Base-by-base conservation (phyloP, 2,329 filamentous ascomycete species). In the Mariannaea sp. region DNA sequence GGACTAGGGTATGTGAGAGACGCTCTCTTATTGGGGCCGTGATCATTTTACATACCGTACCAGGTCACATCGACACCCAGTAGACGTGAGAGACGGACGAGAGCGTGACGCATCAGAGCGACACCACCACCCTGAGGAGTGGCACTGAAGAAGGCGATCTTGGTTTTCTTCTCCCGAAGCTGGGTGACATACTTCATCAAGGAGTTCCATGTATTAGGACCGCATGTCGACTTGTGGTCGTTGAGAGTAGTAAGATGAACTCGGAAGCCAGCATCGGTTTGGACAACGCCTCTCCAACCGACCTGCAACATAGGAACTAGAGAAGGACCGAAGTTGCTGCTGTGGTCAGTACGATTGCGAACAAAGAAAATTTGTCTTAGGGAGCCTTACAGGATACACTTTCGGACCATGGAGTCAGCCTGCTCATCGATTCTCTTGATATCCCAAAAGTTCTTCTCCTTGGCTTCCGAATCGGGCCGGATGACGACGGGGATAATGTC, bases 71-170 rank as follows among this genome's bases (percentile, higher is more conserved):
- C 80, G 1, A 91, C 83, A 1, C 82, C 86, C 38, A 90, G 68
- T 3, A 85, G 74, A 49, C 83, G 80, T 20, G 87, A 80, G 65
- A 92, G 88, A 46, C 90, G 81, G 40, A 92, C 82, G 24, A 93
- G 71, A 8, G 89, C 87, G 69, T 93, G 89, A 20, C 89, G 80
- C 89, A 93, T 93, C 43, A 92, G 76, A 5, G 89, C 89, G 7
- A 93, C 89, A 35, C 89, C 89, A 43, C 89, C 89, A n/a, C 89
- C 89, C 66, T 92, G 89, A 2, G 89, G 89, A 1, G 89, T 92
- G 48, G 84, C 84, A 67, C 87, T 91, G 77, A 92, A 92, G 72
- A 91, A 92, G 2, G 88, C 88, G 62, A 92, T 79, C 67, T 85
- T 88, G 55, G 82, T 80, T 51, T 87, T 85, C 43, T 83, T 80